phyloP scores from a whole-genome alignment of 352 stramenopile species.

The Globisporangium mamillatum region DNA sequence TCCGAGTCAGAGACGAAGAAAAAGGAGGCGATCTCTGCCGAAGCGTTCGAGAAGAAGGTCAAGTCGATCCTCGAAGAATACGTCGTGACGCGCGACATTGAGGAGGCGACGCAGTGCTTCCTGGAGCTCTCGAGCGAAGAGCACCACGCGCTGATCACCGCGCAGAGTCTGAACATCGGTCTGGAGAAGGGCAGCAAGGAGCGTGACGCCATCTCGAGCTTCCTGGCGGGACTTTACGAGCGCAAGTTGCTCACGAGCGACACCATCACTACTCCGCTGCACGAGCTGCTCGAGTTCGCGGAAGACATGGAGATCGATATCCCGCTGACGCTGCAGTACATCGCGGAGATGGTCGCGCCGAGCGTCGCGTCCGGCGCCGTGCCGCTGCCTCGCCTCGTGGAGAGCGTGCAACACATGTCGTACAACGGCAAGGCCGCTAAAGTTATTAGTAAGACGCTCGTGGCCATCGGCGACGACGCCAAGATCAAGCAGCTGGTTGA shows the following conservation, averaged over 20 bases:
- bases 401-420: constrained; percentile 42
- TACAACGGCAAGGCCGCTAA: constrained; percentile 66
- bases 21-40: constrained; percentile 31
- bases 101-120: constrained; percentile 64
- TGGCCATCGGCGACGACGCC: constrained; percentile 36
- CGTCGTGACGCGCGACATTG: constrained; percentile 80
- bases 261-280: constrained; percentile 35
- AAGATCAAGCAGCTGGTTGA: constrained; percentile 41
- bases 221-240: constrained; percentile 54
- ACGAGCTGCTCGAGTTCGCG: constrained; percentile 66
- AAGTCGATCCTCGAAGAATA: constrained; percentile 85
- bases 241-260: constrained; percentile 44
- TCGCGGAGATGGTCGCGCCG: constrained; percentile 69
- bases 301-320: constrained; percentile 86
- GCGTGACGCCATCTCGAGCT: constrained; percentile 44
- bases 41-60: constrained; percentile 80
- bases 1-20: constrained; percentile 8
- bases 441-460: constrained; percentile 50
- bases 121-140: constrained; percentile 48
- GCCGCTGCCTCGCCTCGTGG: constrained; percentile 37
- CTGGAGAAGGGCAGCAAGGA: constrained; percentile 72
- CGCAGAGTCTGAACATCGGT: constrained; percentile 59
- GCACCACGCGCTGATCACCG: constrained; percentile 49
- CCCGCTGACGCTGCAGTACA: constrained; percentile 63
- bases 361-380: constrained; percentile 45